These are phyloP conservation scores for Malus hybrid DNA, from an alignment of 331 rosid genomes.

Conservation along the genomic window DNA sequence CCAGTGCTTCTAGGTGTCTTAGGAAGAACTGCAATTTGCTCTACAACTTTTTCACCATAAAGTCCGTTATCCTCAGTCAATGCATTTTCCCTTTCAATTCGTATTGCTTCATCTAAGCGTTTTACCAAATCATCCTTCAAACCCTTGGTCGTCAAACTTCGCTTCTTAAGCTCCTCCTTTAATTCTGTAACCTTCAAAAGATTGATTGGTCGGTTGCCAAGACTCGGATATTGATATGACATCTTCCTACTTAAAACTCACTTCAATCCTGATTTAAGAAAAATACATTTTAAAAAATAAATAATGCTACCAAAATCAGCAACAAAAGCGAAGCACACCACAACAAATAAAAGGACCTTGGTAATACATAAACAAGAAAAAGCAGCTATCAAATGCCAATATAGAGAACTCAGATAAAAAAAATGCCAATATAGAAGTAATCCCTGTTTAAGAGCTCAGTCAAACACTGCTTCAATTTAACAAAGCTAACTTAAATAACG, in stretches of 20 bases:
- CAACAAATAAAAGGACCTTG: neutral
- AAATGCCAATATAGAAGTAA: neutral
- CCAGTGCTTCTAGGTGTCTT: slow-evolving; percentile 17
- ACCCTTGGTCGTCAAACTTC: slow-evolving; percentile 65
- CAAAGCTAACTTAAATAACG: neutral
- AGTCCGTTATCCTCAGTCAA: slow-evolving; percentile 29
- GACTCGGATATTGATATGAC: slow-evolving; percentile 63
- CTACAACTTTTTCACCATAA: slow-evolving; percentile 16
- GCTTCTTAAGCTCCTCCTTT: slow-evolving; percentile 83
- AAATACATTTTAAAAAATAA: too few species aligned
- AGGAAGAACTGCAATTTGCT: slow-evolving; percentile 11
- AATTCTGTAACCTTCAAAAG: slow-evolving; percentile 92
- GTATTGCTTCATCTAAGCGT: slow-evolving; percentile 74
- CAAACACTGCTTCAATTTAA: neutral
- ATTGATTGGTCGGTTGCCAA: slow-evolving; percentile 68
- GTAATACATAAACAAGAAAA: neutral
- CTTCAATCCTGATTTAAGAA: slow-evolving; percentile 12
- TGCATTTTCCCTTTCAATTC: slow-evolving; percentile 39
- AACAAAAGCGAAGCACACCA: neutral
- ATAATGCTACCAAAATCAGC: neutral
- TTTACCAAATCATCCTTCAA: slow-evolving; percentile 82
- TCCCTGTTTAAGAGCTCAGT: neutral
- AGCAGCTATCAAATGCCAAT: neutral
- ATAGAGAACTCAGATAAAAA: too few species aligned
- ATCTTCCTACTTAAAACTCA: slow-evolving; percentile 38